Evolutionary conservation across 345 rosid genomes (phyloP), one percentile per base, ranked within the genome.

Genomic region (Arabidopsis suecica): DNA sequence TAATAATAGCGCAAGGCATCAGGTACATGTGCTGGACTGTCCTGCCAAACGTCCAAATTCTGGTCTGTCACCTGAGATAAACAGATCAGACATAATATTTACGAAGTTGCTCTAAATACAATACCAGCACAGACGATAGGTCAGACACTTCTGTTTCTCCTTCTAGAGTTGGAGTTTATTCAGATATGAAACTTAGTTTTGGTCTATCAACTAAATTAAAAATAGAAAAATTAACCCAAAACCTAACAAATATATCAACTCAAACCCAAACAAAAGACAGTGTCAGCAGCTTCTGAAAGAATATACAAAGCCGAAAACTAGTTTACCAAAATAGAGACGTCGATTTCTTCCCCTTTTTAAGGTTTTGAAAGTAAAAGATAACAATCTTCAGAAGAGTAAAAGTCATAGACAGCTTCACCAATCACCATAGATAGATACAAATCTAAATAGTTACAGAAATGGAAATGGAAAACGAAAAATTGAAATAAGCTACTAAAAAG

Each of bases 1-100:
- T 94, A 94, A 80, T 90, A 94, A 79, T 88, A 95, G 68, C 96
- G 93, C 75, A 94, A 79, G 48, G 98, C 98, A 88, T 94, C 97
- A 59, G 93, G 91, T 30, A 91, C 96, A 48, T 75, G 58, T 56
- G 98, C 98, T 54, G 97, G 89, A 67, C 91, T 84, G 75, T 86
- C 85, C 84, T 88, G 85, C 98, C 96, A 88, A 69, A 84, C 85
- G 67, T 94, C 97, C 62, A 94, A 83, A 78, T 91, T 90, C 81
- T 94, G 98, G 80, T 91, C 97, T 16, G 90, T 82, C 78, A 90
- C 98, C 98, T 94, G 90, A 84, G 76, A 47, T 74, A 61, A 65
- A 61, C 68, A 77, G 30, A 64, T 41, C 48, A 58, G 20, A 68
- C 41, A 55, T 20, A 23, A 37, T 65, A 48, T 42, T 23, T 56